A percentile compares a stretch with the other conserved stretches of the same genome.
Evolutionary conservation across 1,284 basidiomycete genomes (phyloP).

Genomic region (Fistulina hepatica): DNA sequence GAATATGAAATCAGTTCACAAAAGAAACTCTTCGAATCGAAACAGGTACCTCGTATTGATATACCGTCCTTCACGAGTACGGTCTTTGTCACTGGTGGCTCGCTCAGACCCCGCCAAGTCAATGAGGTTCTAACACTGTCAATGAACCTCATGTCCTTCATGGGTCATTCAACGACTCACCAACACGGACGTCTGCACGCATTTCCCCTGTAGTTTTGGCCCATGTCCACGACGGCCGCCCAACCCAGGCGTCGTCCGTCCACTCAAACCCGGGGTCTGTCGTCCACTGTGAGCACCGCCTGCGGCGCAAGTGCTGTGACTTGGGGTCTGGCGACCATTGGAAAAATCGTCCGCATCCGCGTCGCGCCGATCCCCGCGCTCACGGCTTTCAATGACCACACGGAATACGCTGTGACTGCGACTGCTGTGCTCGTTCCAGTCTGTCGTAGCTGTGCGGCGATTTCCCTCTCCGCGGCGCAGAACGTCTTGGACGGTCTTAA

Average conservation of each 20-base stretch:
- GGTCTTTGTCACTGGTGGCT: conserved; percentile 86
- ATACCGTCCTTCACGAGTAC: conserved; percentile 86
- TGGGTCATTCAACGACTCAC: conserved; percentile 28
- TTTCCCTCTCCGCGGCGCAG: conserved; percentile 80
- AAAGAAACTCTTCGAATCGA: not conserved
- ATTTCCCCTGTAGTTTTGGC: conserved; percentile 47
- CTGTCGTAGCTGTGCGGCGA: conserved; percentile 85
- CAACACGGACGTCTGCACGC: conserved; percentile 73
- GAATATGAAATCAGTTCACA: conserved; percentile 2
- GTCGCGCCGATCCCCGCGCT: conserved; percentile 33
- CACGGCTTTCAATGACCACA: conserved; percentile 75
- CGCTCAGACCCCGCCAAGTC: conserved; percentile 97
- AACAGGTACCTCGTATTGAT: conserved; percentile 71
- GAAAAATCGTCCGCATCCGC: conserved; percentile 24
- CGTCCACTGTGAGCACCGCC: conserved; percentile 27
- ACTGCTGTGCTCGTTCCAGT: conserved; percentile 94
- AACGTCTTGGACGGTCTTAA: conserved; percentile 79
- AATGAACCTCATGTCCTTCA: conserved; percentile 12
- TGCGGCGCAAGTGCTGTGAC: no score
- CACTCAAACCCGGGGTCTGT: conserved; percentile 40
- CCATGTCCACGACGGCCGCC: conserved; percentile 51
- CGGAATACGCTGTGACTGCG: conserved; percentile 90
- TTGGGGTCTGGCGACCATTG: conserved; percentile 30
- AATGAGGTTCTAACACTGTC: conserved; percentile 58
- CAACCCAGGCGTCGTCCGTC: conserved; percentile 47